phyloP scores from a whole-genome alignment of 257 asterid species.

The Salvia miltiorrhiza region DNA sequence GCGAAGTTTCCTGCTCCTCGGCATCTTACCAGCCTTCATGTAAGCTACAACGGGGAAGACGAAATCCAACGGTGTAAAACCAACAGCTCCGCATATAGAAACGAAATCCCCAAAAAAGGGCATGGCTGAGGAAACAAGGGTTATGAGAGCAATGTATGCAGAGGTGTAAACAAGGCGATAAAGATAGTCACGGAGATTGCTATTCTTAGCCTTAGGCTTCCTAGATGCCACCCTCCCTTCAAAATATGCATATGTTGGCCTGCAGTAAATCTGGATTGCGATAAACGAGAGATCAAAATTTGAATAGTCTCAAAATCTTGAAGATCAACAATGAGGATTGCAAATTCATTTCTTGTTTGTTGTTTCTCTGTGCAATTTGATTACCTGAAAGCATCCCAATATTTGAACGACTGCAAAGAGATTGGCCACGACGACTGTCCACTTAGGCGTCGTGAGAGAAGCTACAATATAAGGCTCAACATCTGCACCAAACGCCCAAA shows the following conservation, averaged over 20 bases:
- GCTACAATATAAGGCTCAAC: slow-evolving; percentile 58
- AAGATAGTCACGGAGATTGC: background rate
- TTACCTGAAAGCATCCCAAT: slow-evolving; percentile 62
- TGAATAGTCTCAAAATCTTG: too few relatives aligned
- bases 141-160: slow-evolving; percentile 36
- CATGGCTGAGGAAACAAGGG: slow-evolving; percentile 50
- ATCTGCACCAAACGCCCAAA: slow-evolving; percentile 61
- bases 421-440: slow-evolving; percentile 58
- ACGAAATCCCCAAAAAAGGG: slow-evolving; percentile 66
- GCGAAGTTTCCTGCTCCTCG: slow-evolving; percentile 20
- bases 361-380: too few relatives aligned
- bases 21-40: slow-evolving; percentile 46
- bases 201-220: background rate
- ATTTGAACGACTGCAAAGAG: slow-evolving; percentile 57
- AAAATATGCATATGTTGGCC: slow-evolving; percentile 55
- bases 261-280: slow-evolving; percentile 69
- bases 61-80: slow-evolving; percentile 59
- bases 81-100: slow-evolving; percentile 62
- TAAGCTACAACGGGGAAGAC: slow-evolving; percentile 55
- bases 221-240: slow-evolving; percentile 29
- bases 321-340: too few relatives aligned
- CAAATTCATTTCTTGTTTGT: background rate
- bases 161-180: slow-evolving; percentile 38
- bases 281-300: too few relatives aligned
- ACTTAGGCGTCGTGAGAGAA: slow-evolving; percentile 44